Evolutionary conservation across 139 green algal genomes (phyloP).

Genomic region (Tetraselmis chui): DNA sequence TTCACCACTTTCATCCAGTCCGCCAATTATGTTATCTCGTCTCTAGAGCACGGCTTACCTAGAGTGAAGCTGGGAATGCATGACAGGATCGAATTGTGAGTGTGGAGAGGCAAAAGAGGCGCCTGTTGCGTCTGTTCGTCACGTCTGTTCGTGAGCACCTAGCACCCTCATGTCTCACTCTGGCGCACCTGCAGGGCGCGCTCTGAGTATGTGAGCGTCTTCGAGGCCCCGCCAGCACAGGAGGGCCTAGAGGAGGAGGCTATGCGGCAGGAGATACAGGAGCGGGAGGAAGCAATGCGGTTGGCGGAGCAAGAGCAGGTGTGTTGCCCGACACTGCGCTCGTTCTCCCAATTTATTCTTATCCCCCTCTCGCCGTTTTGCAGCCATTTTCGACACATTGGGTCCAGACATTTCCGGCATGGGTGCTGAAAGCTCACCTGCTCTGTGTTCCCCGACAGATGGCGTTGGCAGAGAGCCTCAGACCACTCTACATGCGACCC

Average conservation of each 20-base stretch:
- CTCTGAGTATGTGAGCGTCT: background rate
- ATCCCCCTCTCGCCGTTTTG: background rate
- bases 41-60: no score
- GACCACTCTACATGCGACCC: background rate
- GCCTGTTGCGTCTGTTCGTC: no score
- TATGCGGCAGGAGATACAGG: background rate
- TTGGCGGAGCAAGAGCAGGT: background rate
- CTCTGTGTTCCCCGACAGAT: background rate
- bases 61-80: no score
- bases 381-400: background rate
- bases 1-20: no score
- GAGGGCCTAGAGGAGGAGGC: background rate
- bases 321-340: no score
- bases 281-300: background rate
- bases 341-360: background rate
- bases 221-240: background rate
- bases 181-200: background rate
- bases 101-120: no score
- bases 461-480: background rate
- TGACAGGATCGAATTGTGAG: no score
- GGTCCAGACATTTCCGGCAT: background rate
- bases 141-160: no score
- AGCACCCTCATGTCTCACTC: no score
- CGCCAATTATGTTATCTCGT: no score
- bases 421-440: background rate